A percentile compares a stretch with the other conserved stretches of the same genome.
Evolutionary conservation across 2,329 filamentous ascomycete species (phyloP).

Genomic region (Proliferodiscus dingleyae): DNA sequence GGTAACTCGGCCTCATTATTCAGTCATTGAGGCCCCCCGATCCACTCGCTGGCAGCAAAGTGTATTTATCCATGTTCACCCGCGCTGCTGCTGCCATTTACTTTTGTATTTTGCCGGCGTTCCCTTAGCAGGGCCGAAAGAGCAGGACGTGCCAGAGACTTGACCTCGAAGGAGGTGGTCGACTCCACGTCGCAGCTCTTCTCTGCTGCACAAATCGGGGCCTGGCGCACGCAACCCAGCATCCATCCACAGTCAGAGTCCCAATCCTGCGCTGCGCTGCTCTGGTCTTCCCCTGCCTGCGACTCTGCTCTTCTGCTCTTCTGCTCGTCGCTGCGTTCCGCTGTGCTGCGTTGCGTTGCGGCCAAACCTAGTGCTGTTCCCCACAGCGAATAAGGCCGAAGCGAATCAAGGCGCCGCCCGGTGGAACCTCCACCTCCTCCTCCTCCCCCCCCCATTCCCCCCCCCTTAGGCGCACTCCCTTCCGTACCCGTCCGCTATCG

Average conservation of each 20-base stretch:
- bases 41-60: constrained; percentile 3
- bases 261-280: too few relatives aligned
- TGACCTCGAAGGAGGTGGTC: neutral
- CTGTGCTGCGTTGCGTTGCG: neutral
- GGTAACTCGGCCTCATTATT: constrained; percentile 12
- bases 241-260: too few relatives aligned
- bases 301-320: neutral
- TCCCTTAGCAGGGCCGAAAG: neutral
- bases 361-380: constrained; percentile 7
- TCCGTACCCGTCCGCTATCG: neutral
- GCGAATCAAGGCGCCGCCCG: constrained; percentile 6
- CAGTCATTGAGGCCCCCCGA: constrained; percentile 3
- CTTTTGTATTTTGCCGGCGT: constrained; percentile 7
- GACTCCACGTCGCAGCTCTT: too few relatives aligned
- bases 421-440: constrained; percentile 1
- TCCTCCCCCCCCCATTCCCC: constrained; percentile 1
- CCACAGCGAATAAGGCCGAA: constrained; percentile 13
- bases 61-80: constrained; percentile 12
- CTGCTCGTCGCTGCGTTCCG: neutral
- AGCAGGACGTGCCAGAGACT: neutral
- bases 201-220: neutral
- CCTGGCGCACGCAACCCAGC: too few relatives aligned
- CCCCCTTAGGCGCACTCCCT: constrained; percentile 1
- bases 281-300: too few relatives aligned
- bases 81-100: constrained; percentile 5